These are phyloP conservation scores for Sugiyamaella lignohabitans DNA, from an alignment of 805 yeast genomes.

Conservation along the genomic window DNA sequence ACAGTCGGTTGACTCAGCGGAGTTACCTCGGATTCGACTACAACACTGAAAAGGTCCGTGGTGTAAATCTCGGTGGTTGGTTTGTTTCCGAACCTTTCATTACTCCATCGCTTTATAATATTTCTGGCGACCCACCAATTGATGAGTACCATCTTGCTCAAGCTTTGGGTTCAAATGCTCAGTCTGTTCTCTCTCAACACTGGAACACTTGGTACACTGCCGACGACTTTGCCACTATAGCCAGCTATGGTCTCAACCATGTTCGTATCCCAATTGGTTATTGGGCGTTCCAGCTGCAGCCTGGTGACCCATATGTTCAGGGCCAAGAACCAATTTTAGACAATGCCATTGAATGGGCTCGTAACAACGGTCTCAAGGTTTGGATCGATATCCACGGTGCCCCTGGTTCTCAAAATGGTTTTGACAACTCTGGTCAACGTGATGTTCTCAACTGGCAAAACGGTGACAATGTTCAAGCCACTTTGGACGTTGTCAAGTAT, in stretches of 20 bases:
- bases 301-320: slow-evolving; percentile 75
- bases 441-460: slow-evolving; percentile 51
- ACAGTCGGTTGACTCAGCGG: slow-evolving; percentile 1
- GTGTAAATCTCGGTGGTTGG: slow-evolving; percentile 86
- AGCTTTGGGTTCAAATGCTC: slow-evolving; percentile 55
- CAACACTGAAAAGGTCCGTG: slow-evolving; percentile 29
- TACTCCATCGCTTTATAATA: slow-evolving; percentile 68
- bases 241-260: slow-evolving; percentile 61
- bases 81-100: slow-evolving; percentile 80
- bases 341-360: slow-evolving; percentile 71
- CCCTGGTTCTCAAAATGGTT: slow-evolving; percentile 96
- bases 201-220: slow-evolving; percentile 78
- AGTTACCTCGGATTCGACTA: slow-evolving; percentile 24
- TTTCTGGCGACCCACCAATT: slow-evolving; percentile 51
- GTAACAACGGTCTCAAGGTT: slow-evolving; percentile 53
- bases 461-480: slow-evolving; percentile 44
- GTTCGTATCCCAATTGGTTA: slow-evolving; percentile 92
- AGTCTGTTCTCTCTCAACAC: slow-evolving; percentile 50
- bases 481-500: slow-evolving; percentile 48
- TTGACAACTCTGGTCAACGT: slow-evolving; percentile 86
- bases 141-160: slow-evolving; percentile 74
- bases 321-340: slow-evolving; percentile 75
- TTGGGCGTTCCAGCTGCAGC: slow-evolving; percentile 72
- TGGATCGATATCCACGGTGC: slow-evolving; percentile 95
- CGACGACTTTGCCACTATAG: slow-evolving; percentile 57